phyloP scores from a whole-genome alignment of 345 rosid species.

The Eucalyptus pauciflora region DNA sequence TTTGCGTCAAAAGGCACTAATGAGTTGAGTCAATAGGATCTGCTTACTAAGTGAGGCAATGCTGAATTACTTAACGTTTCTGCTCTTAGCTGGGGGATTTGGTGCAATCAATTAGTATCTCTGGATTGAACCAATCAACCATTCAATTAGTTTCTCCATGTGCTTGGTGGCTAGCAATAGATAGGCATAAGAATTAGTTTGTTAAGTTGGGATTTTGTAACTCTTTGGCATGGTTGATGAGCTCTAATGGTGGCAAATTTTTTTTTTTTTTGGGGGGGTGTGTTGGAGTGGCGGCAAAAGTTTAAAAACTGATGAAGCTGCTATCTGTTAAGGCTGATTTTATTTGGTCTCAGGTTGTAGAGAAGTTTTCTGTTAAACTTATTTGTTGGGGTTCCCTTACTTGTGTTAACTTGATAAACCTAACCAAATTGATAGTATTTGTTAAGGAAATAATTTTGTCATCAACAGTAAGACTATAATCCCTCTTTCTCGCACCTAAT shows the following conservation, averaged over 20 bases:
- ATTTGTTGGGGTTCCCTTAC: not conserved
- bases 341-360: not conserved
- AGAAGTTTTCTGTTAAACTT: not conserved
- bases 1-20: not conserved
- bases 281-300: not conserved
- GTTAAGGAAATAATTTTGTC: not conserved
- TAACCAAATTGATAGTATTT: not conserved
- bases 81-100: not conserved
- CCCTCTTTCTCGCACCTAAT: not conserved
- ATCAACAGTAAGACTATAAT: not conserved
- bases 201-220: not conserved
- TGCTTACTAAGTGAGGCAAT: not conserved
- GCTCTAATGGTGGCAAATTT: not conserved
- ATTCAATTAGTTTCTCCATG: not conserved
- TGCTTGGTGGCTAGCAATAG: not conserved
- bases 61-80: not conserved
- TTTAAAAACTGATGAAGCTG: not conserved
- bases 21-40: not conserved
- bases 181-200: not conserved
- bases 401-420: not conserved
- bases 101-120: not conserved
- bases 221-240: not conserved
- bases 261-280: too few species aligned
- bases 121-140: not conserved
- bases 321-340: not conserved